A percentile compares a stretch with the other conserved stretches of the same genome.
Conservation (phyloP, 441 rosid genomes). For the Daphne laureola region DNA sequence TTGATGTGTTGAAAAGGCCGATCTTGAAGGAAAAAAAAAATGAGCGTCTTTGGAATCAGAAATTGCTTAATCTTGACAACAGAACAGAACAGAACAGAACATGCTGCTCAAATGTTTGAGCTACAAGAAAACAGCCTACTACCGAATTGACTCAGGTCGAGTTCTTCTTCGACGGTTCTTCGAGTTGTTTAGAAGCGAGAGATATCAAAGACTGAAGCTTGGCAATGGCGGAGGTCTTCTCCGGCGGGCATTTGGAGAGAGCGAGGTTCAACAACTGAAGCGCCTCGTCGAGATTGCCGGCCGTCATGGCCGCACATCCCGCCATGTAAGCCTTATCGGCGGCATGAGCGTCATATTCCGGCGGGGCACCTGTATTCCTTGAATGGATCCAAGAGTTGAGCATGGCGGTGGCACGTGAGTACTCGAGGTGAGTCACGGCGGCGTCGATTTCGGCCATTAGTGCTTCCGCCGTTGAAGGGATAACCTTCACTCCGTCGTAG, state of each 20-base stretch:
- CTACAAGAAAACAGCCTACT: not conserved
- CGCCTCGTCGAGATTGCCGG: constrained; percentile 59
- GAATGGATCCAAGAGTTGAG: constrained; percentile 32
- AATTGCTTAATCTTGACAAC: no score
- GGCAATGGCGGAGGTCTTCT: constrained; percentile 52
- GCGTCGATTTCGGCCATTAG: constrained; percentile 51
- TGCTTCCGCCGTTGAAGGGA: constrained; percentile 39
- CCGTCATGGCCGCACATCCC: constrained; percentile 62
- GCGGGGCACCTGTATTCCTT: constrained; percentile 16
- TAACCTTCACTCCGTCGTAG: constrained; percentile 34
- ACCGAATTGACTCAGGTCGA: constrained; percentile 13
- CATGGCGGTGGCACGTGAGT: constrained; percentile 29
- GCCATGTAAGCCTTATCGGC: constrained; percentile 58
- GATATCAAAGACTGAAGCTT: constrained; percentile 64
- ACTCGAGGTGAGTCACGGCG: constrained; percentile 47
- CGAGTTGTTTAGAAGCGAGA: constrained; percentile 45
- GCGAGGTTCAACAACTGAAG: constrained; percentile 43
- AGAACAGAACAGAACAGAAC: no score
- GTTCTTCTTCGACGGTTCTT: constrained; percentile 21
- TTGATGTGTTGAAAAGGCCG: no score
- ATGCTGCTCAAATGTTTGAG: no score
- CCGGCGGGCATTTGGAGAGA: constrained; percentile 67
- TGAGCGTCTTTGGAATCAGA: no score
- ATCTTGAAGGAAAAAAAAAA: no score
- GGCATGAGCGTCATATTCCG: constrained; percentile 31